A percentile compares a stretch with the other conserved stretches of the same genome.
phyloP scores from a whole-genome alignment of 345 rosid genomes.

The Camelina hispida region DNA sequence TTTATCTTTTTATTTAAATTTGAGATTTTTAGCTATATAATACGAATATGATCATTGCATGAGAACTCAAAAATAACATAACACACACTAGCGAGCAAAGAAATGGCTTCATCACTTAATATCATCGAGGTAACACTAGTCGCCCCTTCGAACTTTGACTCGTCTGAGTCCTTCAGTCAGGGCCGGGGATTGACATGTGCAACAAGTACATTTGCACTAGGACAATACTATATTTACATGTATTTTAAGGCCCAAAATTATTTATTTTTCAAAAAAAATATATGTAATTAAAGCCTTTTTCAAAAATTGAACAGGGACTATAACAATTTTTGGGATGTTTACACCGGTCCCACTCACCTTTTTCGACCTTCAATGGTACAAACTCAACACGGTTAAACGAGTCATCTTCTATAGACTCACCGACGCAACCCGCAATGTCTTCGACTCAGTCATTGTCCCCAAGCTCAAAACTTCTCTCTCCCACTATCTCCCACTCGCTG shows the following conservation, averaged over 20 bases:
- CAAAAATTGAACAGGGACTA: too few relatives aligned
- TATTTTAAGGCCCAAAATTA: too few relatives aligned
- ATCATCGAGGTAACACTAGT: constrained; percentile 38
- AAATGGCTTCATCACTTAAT: constrained; percentile 21
- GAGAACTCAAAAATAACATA: not conserved
- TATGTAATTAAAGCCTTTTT: too few relatives aligned
- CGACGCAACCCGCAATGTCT: constrained; percentile 25
- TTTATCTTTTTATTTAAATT: too few relatives aligned
- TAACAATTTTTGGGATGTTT: too few relatives aligned
- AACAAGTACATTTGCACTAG: too few relatives aligned
- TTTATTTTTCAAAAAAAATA: too few relatives aligned
- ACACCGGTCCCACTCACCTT: constrained; percentile 37
- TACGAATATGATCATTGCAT: too few relatives aligned
- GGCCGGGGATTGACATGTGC: too few relatives aligned
- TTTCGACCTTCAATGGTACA: constrained; percentile 44
- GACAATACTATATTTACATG: too few relatives aligned
- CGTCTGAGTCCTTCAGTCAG: constrained; percentile 33
- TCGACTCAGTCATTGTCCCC: constrained; percentile 47
- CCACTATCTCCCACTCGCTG: constrained; percentile 54
- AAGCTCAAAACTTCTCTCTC: constrained; percentile 48
- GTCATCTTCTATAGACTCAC: constrained; percentile 48
- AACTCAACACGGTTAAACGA: constrained; percentile 36
- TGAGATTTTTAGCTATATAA: too few relatives aligned
- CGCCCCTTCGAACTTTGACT: constrained; percentile 30
- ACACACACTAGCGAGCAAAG: not conserved